phyloP scores from a whole-genome alignment of 352 stramenopile species.

The Globisporangium splendens region DNA sequence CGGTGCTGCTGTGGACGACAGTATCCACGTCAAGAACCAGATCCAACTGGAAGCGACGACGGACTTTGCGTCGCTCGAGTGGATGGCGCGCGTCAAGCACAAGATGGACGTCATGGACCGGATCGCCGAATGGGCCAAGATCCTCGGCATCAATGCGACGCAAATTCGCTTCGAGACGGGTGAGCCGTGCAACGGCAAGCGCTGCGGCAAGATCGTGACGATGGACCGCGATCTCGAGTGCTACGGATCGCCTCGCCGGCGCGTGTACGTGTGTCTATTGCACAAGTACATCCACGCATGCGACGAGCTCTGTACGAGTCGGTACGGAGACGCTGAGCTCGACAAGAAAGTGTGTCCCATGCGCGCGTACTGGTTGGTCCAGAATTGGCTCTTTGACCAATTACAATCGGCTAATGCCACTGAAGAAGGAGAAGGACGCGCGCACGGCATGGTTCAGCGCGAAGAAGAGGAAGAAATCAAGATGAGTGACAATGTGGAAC shows the following conservation, averaged over 20 bases:
- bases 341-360: conserved; percentile 67
- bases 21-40: conserved; percentile 47
- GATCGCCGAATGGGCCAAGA: conserved; percentile 67
- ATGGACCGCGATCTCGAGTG: conserved; percentile 80
- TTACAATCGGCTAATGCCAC: conserved; percentile 25
- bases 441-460: conserved; percentile 1
- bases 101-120: conserved; percentile 86
- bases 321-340: conserved; percentile 47
- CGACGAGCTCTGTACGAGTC: conserved; percentile 68
- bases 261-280: conserved; percentile 72
- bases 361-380: conserved; percentile 72
- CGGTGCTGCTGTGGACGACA: conserved; percentile 11
- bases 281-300: conserved; percentile 84
- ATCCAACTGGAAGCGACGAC: conserved; percentile 62
- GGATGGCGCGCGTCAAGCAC: conserved; percentile 81
- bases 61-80: conserved; percentile 78
- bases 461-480: conserved; percentile 18
- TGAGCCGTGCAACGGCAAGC: conserved; percentile 47
- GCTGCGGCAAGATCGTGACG: conserved; percentile 76
- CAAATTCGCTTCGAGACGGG: conserved; percentile 75
- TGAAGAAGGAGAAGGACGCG: neutral
- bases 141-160: conserved; percentile 54
- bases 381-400: conserved; percentile 79
- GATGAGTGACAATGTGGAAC: conserved; percentile 1
- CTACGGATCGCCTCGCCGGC: conserved; percentile 56